Conservation (phyloP, 164 flowering plant species). For the Stephania japonica region DNA sequence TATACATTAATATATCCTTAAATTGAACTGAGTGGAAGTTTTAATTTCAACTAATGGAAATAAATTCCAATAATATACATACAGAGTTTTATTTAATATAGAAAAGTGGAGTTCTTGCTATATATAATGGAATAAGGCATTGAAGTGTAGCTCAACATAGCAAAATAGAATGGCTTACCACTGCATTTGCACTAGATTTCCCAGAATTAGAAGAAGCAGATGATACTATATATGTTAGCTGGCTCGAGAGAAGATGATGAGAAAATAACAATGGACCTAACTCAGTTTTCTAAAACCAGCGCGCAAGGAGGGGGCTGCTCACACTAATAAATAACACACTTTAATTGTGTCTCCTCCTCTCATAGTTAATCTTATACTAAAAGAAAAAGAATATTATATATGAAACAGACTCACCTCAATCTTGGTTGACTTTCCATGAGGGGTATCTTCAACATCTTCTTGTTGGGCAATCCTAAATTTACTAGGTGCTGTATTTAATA, state of each 20-base stretch:
- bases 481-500: conserved; percentile 5
- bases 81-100: neutral
- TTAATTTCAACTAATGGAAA: too few relatives aligned
- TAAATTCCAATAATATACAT: neutral
- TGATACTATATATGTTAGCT: neutral
- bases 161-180: conserved; percentile 31
- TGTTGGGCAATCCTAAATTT: conserved; percentile 38
- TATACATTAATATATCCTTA: too few relatives aligned
- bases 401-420: conserved; percentile 31
- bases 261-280: neutral
- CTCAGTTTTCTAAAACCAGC: too few relatives aligned
- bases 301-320: too few relatives aligned
- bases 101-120: neutral
- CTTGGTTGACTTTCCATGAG: conserved; percentile 26
- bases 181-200: conserved; percentile 27
- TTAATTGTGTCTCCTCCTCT: too few relatives aligned
- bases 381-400: neutral
- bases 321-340: too few relatives aligned
- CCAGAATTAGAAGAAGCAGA: conserved; percentile 21
- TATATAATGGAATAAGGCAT: too few relatives aligned
- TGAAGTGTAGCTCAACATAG: neutral
- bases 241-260: conserved; percentile 11
- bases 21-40: too few relatives aligned
- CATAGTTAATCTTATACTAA: too few relatives aligned
- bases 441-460: conserved; percentile 24